Evolutionary conservation across 2,329 filamentous ascomycete genomes (phyloP).

Genomic region (Diaporthe helianthi): DNA sequence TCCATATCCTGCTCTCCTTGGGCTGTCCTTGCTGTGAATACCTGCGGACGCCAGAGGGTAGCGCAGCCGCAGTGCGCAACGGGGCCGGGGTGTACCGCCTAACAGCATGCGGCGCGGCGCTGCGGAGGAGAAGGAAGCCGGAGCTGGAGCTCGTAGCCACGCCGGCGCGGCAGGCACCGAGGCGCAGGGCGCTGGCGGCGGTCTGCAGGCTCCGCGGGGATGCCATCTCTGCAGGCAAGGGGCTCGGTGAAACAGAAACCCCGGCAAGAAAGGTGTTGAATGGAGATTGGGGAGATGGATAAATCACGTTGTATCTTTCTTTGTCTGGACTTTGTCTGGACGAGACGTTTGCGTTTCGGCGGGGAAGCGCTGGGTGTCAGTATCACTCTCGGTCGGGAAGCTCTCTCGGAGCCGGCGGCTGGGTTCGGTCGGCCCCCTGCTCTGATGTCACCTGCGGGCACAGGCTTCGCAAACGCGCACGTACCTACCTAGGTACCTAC

Average conservation of each 20-base stretch:
- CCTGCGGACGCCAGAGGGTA: neutral
- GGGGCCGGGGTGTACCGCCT: neutral
- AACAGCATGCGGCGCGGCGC: neutral
- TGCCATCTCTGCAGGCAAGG: constrained; percentile 25
- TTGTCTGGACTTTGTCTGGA: neutral
- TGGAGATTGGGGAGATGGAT: too few relatives aligned
- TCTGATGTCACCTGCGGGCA: constrained; percentile 18
- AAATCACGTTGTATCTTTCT: neutral
- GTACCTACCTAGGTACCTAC: too few relatives aligned
- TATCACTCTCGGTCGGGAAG: neutral
- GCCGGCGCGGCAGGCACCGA: constrained; percentile 2
- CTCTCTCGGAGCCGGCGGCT: neutral
- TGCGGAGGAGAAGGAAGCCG: neutral
- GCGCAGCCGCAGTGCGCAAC: neutral
- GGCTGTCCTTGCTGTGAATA: constrained; percentile 40
- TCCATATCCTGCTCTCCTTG: constrained; percentile 51
- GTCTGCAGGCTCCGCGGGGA: constrained; percentile 22
- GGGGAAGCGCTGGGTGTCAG: neutral
- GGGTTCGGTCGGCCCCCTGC: neutral
- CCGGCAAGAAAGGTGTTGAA: neutral
- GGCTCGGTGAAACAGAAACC: neutral
- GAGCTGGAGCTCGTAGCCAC: neutral
- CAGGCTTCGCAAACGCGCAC: constrained; percentile 20
- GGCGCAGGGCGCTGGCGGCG: constrained; percentile 27
- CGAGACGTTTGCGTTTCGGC: neutral